Evolutionary conservation across 306 rosid species (phyloP), one percentile per base, ranked within the genome.

Genomic region (Prunus kanzakura): DNA sequence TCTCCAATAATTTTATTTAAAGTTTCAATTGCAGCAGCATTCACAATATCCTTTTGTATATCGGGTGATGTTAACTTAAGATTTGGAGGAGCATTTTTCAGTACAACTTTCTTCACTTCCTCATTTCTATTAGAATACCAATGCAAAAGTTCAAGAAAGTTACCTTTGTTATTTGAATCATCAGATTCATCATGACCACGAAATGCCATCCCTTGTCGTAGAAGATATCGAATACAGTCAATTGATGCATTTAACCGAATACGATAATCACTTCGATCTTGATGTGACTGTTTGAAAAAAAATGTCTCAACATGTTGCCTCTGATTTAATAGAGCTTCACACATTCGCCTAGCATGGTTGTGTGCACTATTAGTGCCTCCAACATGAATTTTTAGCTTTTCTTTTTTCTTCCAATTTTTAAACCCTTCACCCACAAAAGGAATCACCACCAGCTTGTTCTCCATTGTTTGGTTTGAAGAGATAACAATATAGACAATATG

Each of bases 71-170:
- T 16, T 9, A 64, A 16, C 27, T 75, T 65, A 22, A 2, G 50
- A 46, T 74, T 62, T 62, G 35, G 11, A 15, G 2, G 29, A 74
- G 69, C 78, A 61, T 61, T 61, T 60, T 23, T 46, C 25, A 74
- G 3, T 13, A 29, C 49, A 43, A 29, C 56, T 14, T 25, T 30
- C 4, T 25, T 25, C 10, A 58, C 54, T 9, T 43, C 9, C 19
- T 57, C 56, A 60, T 43, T 45, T 2, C 2, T 7, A 6, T 32
- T 55, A 5, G 12, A 23, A 52, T 19, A 15, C 41, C 13, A 71
- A 0, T 11, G 51, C 4, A 54, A 15, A 56, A 71, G 51, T 51
- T 71, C 65, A n/a, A 35, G 50, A 30, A 52, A 49, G 13, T 69
- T 69, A 9, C 45, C 43, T 47, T 3, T 27, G 12, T 47, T 22